These are phyloP conservation scores for Coemansia sp. DNA, from an alignment of 192 early-diverging fungal genomes.

Conservation along the genomic window DNA sequence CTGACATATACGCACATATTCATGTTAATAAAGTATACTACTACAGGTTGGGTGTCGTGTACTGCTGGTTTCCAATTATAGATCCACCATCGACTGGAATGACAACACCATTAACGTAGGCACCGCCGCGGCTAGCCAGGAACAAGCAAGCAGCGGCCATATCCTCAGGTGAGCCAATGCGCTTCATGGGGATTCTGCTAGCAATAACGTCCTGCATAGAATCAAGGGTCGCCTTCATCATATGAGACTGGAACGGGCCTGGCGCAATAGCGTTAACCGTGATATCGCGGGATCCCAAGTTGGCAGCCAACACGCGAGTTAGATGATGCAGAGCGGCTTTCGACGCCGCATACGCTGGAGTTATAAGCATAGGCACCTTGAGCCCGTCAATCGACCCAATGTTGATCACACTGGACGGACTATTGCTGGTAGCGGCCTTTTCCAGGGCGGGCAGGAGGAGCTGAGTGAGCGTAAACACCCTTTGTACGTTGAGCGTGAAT, in stretches of 20 bases:
- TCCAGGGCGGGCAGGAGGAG: conserved; percentile 72
- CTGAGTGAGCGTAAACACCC: conserved; percentile 77
- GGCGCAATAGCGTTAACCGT: conserved; percentile 73
- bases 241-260: conserved; percentile 74
- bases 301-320: conserved; percentile 65
- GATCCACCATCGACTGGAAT: conserved; percentile 85
- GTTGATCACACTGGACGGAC: conserved; percentile 82
- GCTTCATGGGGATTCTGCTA: conserved; percentile 62
- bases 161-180: conserved; percentile 82
- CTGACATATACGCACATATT: no score
- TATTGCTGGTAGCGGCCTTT: conserved; percentile 53
- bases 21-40: no score
- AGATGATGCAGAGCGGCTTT: conserved; percentile 82
- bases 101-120: conserved; percentile 80
- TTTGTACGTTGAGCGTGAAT: conserved; percentile 84
- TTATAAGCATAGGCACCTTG: conserved; percentile 55
- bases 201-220: conserved; percentile 60
- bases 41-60: conserved; percentile 23
- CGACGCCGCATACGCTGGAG: conserved; percentile 75
- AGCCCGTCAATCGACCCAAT: conserved; percentile 78
- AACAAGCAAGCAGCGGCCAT: conserved; percentile 86
- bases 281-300: conserved; percentile 61
- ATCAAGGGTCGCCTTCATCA: conserved; percentile 71
- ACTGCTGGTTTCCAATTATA: conserved; percentile 29
- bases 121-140: conserved; percentile 70